Evolutionary conservation across 1,284 basidiomycete species (phyloP).

Genomic region (Nidula niveotomentosa): DNA sequence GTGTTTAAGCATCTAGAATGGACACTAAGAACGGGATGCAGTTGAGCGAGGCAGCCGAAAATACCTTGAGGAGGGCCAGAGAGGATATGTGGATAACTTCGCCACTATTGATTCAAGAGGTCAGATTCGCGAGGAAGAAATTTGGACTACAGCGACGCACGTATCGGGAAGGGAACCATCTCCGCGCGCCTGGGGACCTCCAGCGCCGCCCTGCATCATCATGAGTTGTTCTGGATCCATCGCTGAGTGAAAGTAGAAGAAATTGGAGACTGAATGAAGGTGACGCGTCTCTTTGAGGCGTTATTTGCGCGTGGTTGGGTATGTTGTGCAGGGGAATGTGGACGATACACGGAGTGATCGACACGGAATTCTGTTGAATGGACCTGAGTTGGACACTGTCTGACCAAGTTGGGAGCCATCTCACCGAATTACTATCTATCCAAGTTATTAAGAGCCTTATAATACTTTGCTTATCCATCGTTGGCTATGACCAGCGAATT

Average conservation of each 20-base stretch:
- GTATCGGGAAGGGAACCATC: conserved; percentile 72
- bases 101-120: conserved; percentile 52
- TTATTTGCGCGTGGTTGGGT: conserved; percentile 1
- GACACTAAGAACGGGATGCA: neutral
- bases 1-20: conserved; percentile 94
- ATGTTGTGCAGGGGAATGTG: neutral
- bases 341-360: neutral
- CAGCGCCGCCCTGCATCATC: conserved; percentile 50
- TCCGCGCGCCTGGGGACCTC: conserved; percentile 34
- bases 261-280: conserved; percentile 12
- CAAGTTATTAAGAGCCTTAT: too few relatives aligned
- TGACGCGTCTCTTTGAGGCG: conserved; percentile 47
- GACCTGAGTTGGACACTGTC: too few relatives aligned
- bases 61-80: conserved; percentile 88
- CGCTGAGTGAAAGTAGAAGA: conserved; percentile 10
- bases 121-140: conserved; percentile 3
- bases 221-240: conserved; percentile 58
- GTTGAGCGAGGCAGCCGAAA: neutral
- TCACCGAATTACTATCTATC: too few relatives aligned
- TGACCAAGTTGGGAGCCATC: too few relatives aligned
- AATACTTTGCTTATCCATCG: conserved; percentile 18
- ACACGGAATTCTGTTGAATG: too few relatives aligned
- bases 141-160: conserved; percentile 34
- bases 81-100: conserved; percentile 98
- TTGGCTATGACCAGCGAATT: conserved; percentile 59